phyloP scores from a whole-genome alignment of 371 early-diverging fungal species.

The Mucor indicus region DNA sequence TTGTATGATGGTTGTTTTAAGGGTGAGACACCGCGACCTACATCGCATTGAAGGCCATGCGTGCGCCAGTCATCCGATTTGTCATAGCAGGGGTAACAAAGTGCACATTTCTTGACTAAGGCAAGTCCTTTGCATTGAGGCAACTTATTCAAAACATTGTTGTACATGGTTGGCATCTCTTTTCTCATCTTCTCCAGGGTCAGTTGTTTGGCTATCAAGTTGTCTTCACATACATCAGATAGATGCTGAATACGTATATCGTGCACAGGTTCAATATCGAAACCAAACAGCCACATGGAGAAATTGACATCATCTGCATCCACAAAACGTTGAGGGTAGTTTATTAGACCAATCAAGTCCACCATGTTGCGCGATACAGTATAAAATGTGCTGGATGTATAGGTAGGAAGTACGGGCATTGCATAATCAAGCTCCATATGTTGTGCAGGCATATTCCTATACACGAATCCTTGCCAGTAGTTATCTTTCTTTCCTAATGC shows the following conservation, averaged over 20 bases:
- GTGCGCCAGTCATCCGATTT: conserved; percentile 54
- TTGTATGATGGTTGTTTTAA: conserved; percentile 10
- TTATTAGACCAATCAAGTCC: conserved; percentile 29
- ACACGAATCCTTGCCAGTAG: conserved; percentile 61
- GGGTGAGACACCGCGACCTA: conserved; percentile 48
- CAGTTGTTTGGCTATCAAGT: conserved; percentile 56
- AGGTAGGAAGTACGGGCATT: conserved; percentile 54
- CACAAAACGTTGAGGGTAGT: conserved; percentile 46
- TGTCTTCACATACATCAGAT: conserved; percentile 52
- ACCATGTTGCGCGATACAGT: conserved; percentile 56
- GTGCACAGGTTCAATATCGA: conserved; percentile 50
- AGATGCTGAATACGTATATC: conserved; percentile 51
- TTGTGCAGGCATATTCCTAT: conserved; percentile 51
- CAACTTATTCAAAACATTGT: conserved; percentile 35
- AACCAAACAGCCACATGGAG: conserved; percentile 59
- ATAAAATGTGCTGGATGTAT: conserved; percentile 53
- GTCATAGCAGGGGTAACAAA: conserved; percentile 59
- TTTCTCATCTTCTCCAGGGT: conserved; percentile 18
- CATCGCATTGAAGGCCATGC: conserved; percentile 48
- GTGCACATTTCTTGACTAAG: conserved; percentile 31
- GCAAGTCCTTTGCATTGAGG: conserved; percentile 25
- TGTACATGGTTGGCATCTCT: conserved; percentile 48
- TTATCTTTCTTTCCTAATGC: conserved; percentile 30
- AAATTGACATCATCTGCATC: conserved; percentile 51
- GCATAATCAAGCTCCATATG: conserved; percentile 29